Conservation (phyloP, 1,284 basidiomycete species). For the Leucoagaricus sp. region DNA sequence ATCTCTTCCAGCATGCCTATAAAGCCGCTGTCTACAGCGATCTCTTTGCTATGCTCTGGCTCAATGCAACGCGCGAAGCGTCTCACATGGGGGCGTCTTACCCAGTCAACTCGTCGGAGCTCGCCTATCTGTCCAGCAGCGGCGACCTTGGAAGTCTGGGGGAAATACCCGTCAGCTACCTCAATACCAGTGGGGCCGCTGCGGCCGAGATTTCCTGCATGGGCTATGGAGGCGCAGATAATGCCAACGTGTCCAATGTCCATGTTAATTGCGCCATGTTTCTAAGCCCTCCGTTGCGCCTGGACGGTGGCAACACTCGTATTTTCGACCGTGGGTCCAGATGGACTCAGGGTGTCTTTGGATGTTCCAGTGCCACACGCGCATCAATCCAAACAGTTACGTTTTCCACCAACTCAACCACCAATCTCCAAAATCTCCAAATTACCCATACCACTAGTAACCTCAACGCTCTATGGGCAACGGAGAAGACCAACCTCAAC, state of each 20-base stretch:
- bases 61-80: slow-evolving; percentile 7
- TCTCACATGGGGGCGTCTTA: background rate
- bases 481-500: slow-evolving; percentile 16
- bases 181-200: background rate
- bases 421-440: slow-evolving; percentile 13
- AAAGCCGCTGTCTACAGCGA: slow-evolving; percentile 21
- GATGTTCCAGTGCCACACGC: slow-evolving; percentile 19
- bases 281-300: slow-evolving; percentile 18
- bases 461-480: slow-evolving; percentile 19
- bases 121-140: background rate
- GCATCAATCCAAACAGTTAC: slow-evolving; percentile 20
- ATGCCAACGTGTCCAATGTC: slow-evolving; percentile 18
- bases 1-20: slow-evolving; percentile 20
- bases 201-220: background rate
- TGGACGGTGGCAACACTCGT: slow-evolving; percentile 20
- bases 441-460: background rate
- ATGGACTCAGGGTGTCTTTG: slow-evolving; percentile 19
- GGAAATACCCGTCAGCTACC: background rate
- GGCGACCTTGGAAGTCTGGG: background rate
- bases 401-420: slow-evolving; percentile 19
- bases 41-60: slow-evolving; percentile 7
- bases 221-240: slow-evolving; percentile 4
- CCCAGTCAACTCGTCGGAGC: background rate
- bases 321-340: slow-evolving; percentile 4
- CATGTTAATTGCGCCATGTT: slow-evolving; percentile 19